Conservation (phyloP, 441 rosid genomes). For the Capsella rubella region DNA sequence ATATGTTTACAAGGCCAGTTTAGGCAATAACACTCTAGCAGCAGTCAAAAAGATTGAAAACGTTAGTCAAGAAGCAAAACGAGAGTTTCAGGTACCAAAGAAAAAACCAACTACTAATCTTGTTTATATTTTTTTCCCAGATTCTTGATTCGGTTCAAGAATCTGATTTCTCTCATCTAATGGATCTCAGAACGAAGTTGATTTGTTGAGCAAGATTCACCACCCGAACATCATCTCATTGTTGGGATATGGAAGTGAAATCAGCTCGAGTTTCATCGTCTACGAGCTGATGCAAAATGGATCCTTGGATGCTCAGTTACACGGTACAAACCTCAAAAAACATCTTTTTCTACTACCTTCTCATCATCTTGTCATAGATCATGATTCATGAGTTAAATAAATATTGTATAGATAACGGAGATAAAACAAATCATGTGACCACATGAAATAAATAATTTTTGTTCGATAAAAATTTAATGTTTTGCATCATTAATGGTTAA, state of each 20-base stretch:
- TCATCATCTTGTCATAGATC: constrained; percentile 8
- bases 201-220: constrained; percentile 66
- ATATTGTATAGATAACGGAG: not conserved
- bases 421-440: constrained; percentile 35
- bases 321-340: constrained; percentile 54
- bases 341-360: not conserved
- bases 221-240: constrained; percentile 80
- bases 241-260: constrained; percentile 68
- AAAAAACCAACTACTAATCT: not conserved
- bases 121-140: not conserved
- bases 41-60: constrained; percentile 85
- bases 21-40: constrained; percentile 60
- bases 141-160: constrained; percentile 1
- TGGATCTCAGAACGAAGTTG: constrained; percentile 81
- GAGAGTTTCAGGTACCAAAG: constrained; percentile 74
- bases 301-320: constrained; percentile 79
- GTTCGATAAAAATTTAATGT: constrained; percentile 12
- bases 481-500: constrained; percentile 46
- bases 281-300: constrained; percentile 91
- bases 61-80: constrained; percentile 62
- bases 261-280: constrained; percentile 61
- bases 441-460: constrained; percentile 17
- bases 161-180: not conserved
- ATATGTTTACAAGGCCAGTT: constrained; percentile 69
- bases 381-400: not conserved